Percentiles rank a stretch among this genome's conserved stretches.
These are phyloP conservation scores for Penicillium coffeae DNA, from an alignment of 495 filamentous ascomycete genomes.

Conservation along the genomic window DNA sequence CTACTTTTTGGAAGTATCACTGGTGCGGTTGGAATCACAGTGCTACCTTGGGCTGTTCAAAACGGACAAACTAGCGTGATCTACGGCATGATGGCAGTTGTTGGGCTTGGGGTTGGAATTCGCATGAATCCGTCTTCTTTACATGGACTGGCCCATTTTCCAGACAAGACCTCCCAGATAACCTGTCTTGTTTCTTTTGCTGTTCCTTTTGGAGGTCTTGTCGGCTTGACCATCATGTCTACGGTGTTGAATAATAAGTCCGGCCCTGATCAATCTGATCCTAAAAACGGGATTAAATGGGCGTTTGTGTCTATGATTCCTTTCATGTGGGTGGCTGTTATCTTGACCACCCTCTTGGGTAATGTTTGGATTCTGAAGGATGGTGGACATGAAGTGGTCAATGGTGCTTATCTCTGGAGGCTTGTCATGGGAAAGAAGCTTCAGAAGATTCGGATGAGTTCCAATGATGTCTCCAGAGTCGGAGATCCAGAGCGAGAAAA, in stretches of 20 bases:
- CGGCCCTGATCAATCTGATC: slow-evolving; percentile 28
- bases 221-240: slow-evolving; percentile 56
- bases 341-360: slow-evolving; percentile 44
- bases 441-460: no score
- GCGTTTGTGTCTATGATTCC: slow-evolving; percentile 53
- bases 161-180: slow-evolving; percentile 44
- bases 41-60: slow-evolving; percentile 48
- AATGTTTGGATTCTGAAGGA: slow-evolving; percentile 50
- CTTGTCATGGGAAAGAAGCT: slow-evolving; percentile 6
- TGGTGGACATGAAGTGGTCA: slow-evolving; percentile 17
- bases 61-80: slow-evolving; percentile 34
- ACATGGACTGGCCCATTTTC: slow-evolving; percentile 54
- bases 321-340: slow-evolving; percentile 46
- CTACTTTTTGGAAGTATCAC: slow-evolving; percentile 47
- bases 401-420: slow-evolving; percentile 13
- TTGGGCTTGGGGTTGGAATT: slow-evolving; percentile 52
- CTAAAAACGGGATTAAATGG: slow-evolving; percentile 45
- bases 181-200: slow-evolving; percentile 50
- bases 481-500: no score
- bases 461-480: no score
- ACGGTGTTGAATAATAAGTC: slow-evolving; percentile 57
- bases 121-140: slow-evolving; percentile 47
- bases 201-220: slow-evolving; percentile 53
- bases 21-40: slow-evolving; percentile 41
- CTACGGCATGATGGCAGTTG: slow-evolving; percentile 58